A percentile compares a stretch with the other conserved stretches of the same genome.
phyloP scores from a whole-genome alignment of 805 yeast genomes.

The Cyberlindnera suaveolens region DNA sequence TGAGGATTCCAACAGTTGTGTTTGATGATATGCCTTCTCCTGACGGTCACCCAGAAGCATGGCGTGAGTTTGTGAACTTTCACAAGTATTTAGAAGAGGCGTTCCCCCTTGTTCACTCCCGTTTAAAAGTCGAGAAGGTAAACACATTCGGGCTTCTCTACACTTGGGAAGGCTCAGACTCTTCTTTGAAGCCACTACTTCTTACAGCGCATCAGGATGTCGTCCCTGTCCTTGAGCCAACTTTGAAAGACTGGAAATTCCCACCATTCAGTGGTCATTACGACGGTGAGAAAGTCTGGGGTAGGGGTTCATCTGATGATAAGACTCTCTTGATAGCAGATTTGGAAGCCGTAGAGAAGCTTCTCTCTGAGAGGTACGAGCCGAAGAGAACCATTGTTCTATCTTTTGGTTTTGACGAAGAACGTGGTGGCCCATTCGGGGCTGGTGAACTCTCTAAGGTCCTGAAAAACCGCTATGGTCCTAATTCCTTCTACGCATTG shows the following conservation, averaged over 20 bases:
- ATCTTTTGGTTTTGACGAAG: conserved; percentile 76
- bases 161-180: conserved; percentile 54
- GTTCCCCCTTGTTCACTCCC: conserved; percentile 47
- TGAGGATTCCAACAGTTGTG: conserved; percentile 41
- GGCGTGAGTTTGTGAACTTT: conserved; percentile 27
- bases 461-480: conserved; percentile 49
- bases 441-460: conserved; percentile 42
- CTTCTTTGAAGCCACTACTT: conserved; percentile 52
- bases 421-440: conserved; percentile 56
- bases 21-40: conserved; percentile 11
- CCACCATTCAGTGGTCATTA: conserved; percentile 60
- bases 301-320: conserved; percentile 75
- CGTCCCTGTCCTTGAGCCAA: conserved; percentile 64
- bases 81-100: conserved; percentile 46
- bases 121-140: conserved; percentile 44
- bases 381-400: conserved; percentile 55
- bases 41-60: conserved; percentile 30
- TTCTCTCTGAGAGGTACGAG: conserved; percentile 38
- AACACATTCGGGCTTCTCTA: conserved; percentile 58
- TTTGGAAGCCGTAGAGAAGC: conserved; percentile 51
- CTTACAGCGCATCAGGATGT: conserved; percentile 77
- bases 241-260: conserved; percentile 52
- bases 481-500: conserved; percentile 49
- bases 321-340: conserved; percentile 60
- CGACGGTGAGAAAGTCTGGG: conserved; percentile 61